Conservation (phyloP, 345 rosid genomes). For the Hevea brasiliensis region DNA sequence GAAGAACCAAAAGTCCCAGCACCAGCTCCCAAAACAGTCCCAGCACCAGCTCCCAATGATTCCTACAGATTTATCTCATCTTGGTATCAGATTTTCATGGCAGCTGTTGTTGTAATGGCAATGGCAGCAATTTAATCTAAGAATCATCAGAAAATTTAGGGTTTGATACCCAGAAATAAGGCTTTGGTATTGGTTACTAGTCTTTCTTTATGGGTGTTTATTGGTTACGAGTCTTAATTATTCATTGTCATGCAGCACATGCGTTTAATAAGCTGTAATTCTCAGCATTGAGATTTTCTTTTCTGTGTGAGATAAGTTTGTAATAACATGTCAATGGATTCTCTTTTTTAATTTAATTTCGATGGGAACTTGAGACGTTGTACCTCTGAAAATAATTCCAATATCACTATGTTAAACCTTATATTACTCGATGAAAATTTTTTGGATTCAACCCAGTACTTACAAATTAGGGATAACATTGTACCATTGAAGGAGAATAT, state of each 20-base stretch:
- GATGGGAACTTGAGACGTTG: too few species aligned
- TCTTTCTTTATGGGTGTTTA: background rate
- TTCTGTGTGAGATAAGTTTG: background rate
- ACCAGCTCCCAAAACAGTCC: conserved; percentile 11
- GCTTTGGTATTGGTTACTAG: background rate
- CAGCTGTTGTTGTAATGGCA: background rate
- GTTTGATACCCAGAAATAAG: background rate
- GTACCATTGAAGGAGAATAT: too few species aligned
- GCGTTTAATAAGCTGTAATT: background rate
- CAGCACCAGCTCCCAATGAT: conserved; percentile 13
- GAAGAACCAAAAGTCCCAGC: conserved; percentile 16
- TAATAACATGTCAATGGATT: too few species aligned
- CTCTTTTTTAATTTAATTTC: too few species aligned
- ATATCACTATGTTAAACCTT: too few species aligned
- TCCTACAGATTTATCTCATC: background rate
- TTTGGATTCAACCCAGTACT: too few species aligned
- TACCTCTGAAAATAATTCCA: too few species aligned
- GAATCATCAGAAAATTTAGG: background rate
- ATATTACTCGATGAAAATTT: too few species aligned
- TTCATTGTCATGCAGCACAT: background rate
- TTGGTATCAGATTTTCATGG: background rate
- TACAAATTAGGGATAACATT: too few species aligned
- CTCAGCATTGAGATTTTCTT: too few species aligned
- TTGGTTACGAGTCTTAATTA: too few species aligned
- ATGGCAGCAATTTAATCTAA: background rate